These are phyloP conservation scores for Avena insularis DNA, from an alignment of 176 grass and related monocot species.

Conservation along the genomic window DNA sequence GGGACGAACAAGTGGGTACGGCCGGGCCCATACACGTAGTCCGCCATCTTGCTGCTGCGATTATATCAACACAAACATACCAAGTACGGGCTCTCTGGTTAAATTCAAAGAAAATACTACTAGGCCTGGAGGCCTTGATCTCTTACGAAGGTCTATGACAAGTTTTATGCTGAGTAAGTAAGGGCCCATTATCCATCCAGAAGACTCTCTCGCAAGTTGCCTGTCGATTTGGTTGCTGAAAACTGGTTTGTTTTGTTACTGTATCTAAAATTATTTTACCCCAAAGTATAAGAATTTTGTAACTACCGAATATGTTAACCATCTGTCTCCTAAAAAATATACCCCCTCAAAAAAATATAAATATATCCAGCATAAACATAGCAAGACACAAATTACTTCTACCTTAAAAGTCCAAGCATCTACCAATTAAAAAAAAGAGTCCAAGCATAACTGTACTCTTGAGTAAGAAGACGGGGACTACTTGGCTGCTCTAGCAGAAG, in stretches of 20 bases:
- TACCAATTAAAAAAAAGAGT: too few relatives aligned
- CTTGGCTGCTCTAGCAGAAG: background rate
- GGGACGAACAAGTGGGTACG: constrained; percentile 94
- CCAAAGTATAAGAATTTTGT: background rate
- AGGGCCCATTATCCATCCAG: background rate
- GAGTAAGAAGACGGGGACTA: background rate
- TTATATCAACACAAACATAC: too few relatives aligned
- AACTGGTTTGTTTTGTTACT: background rate
- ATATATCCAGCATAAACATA: background rate
- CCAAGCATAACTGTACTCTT: background rate
- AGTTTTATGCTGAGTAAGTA: background rate
- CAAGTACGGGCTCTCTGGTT: background rate
- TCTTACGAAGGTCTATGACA: background rate
- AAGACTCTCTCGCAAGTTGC: background rate
- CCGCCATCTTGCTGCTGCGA: constrained; percentile 53
- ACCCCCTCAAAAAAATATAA: background rate
- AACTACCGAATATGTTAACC: background rate
- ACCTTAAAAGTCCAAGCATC: too few relatives aligned
- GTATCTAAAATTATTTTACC: background rate
- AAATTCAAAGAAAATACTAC: background rate
- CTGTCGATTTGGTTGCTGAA: background rate
- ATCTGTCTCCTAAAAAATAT: background rate
- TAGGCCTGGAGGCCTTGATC: background rate
- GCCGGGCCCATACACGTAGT: constrained; percentile 88
- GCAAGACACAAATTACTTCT: background rate